phyloP scores from a whole-genome alignment of 2,329 filamentous ascomycete genomes.

The Stenocarpella maydis region DNA sequence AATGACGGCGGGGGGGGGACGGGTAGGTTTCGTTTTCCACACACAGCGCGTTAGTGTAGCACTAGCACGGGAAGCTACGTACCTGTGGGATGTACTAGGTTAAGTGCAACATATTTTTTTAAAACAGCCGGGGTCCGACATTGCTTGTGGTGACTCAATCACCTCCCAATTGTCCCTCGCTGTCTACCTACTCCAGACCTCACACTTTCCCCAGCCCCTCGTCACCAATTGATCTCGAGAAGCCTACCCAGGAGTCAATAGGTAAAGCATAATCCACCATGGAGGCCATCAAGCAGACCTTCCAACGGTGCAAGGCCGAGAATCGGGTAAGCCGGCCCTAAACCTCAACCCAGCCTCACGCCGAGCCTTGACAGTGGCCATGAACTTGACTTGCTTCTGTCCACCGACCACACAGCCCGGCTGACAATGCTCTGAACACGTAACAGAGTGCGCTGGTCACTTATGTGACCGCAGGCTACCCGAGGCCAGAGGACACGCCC shows the following conservation, averaged over 20 bases:
- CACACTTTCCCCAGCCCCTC: background rate
- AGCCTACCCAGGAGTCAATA: too few relatives aligned
- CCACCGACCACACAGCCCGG: background rate
- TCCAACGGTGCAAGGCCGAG: constrained; percentile 66
- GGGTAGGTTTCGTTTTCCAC: too few relatives aligned
- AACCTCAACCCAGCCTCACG: background rate
- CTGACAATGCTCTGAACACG: constrained; percentile 26
- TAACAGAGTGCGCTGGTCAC: constrained; percentile 83
- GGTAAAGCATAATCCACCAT: too few relatives aligned
- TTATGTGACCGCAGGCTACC: constrained; percentile 95
- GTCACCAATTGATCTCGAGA: background rate
- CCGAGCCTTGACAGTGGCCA: background rate
- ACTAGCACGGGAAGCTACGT: too few relatives aligned
- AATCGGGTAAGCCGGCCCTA: constrained; percentile 57
- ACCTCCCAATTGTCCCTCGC: background rate
- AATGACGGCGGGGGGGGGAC: too few relatives aligned
- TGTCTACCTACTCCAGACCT: background rate
- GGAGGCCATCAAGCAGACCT: constrained; percentile 67
- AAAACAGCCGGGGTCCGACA: background rate
- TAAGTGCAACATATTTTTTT: too few relatives aligned
- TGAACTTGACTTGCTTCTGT: background rate
- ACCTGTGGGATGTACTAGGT: too few relatives aligned
- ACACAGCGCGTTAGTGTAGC: too few relatives aligned
- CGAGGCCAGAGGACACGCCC: constrained; percentile 81
- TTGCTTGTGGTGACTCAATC: constrained; percentile 35